Base-by-base conservation (phyloP, 768 basidiomycete genomes). In the Phlebiopsis flavidoalba region DNA sequence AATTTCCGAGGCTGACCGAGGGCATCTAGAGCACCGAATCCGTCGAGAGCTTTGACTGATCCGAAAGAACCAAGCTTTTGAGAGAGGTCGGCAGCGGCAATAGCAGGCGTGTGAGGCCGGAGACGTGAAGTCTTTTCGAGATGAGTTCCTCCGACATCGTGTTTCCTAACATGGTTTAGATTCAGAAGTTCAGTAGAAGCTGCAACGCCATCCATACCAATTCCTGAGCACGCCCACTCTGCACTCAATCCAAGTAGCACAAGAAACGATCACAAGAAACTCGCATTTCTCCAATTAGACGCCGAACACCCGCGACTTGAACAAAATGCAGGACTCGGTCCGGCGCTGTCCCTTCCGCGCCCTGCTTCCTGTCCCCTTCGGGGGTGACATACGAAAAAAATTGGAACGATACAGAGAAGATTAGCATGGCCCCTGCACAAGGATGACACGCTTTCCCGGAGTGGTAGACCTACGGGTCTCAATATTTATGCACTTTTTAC, bases 341-440 rank as follows among this genome's bases (percentile, higher is more conserved):
- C 8, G 17, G 3, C 3, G 19, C 5, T 2, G 2, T 3, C 3
- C 11, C n/a, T 1, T 35, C 19, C 33, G 4, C 37, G 22, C 33
- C 10, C 2, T 21, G 43, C 1, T 1, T 1, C 48, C 35, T 84
- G 86, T 86, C 86, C 87, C 86, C 86, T 89, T 88, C 86, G 86
- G 87, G n/a, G 86, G 90, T 88, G 88, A 86, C 90, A 90, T 88
- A 91, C 86, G 88, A 89, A 90, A 94, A n/a, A 93, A 92, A 90
- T 94, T 93, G 93, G 91, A 95, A 94, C 92, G 90, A 95, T 95
- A 95, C 93, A 94, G 93, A 96, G 94, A 95, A 95, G 94, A 95
- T 96, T 95, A 95, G 94, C 94, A 96, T 96, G 91, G 95, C 93
- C 94, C 95, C 94, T 96, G 94, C 95, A 96, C 93, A 97, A 96